Conservation (phyloP, 2,329 filamentous ascomycete genomes). For the Apiospora marii region DNA sequence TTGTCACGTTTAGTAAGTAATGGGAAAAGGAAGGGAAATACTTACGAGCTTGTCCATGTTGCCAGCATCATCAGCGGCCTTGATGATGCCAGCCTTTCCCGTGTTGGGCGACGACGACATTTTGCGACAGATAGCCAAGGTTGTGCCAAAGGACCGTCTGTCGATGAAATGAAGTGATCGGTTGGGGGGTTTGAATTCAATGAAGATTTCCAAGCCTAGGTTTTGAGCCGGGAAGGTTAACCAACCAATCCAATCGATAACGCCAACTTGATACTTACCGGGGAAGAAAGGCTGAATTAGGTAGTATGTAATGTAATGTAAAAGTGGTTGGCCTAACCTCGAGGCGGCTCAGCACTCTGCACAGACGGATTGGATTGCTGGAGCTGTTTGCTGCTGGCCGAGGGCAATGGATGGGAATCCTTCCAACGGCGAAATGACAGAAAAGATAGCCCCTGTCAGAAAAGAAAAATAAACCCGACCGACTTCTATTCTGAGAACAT, state of each 20-base stretch:
- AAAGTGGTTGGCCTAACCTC: neutral
- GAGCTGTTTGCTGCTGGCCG: conserved; percentile 5
- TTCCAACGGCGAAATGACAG: neutral
- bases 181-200: conserved; percentile 15
- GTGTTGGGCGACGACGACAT: conserved; percentile 36
- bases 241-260: conserved; percentile 23
- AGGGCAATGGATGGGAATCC: neutral
- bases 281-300: conserved; percentile 22
- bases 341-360: conserved; percentile 14
- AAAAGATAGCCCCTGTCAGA: conserved; percentile 4
- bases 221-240: conserved; percentile 23
- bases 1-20: conserved; percentile 1
- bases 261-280: conserved; percentile 17
- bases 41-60: conserved; percentile 68
- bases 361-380: neutral
- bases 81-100: conserved; percentile 65
- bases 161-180: conserved; percentile 21
- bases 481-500: conserved; percentile 7
- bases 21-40: conserved; percentile 33
- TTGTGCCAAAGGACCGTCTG: conserved; percentile 18
- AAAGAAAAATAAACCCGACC: neutral
- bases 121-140: conserved; percentile 20
- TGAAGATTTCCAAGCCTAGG: conserved; percentile 17
- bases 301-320: conserved; percentile 18
- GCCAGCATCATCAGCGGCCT: conserved; percentile 58